Evolutionary conservation across 2,329 filamentous ascomycete genomes (phyloP), one percentile per base, ranked within the genome.

Genomic region (Coleophoma cylindrospora): DNA sequence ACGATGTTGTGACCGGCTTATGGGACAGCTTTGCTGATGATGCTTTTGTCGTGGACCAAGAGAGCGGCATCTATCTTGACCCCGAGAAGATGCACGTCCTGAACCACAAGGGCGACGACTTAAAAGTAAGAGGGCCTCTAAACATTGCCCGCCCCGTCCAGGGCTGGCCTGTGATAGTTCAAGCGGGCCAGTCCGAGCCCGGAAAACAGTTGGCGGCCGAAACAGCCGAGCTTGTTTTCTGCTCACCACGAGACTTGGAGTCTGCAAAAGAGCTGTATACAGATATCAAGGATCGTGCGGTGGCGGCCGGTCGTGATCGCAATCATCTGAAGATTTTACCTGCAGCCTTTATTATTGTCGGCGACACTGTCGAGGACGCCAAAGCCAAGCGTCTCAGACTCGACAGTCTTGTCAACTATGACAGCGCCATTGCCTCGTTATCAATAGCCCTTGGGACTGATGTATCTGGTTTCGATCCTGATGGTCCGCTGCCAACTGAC

Each of bases 1-100:
- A 82, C 64, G 70, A 77, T 54, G 81, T 84, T 34, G 75, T 81
- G 77, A 86, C 68, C 85, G 87, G 61, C 74, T 87, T 7, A 74
- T 83, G 63, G 77, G 86, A 59, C 80, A 80, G 1, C 84, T 81
- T 1, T 87, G 84, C 83, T 71, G 78, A 82, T 49, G 84, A 87
- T 59, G 84, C 84, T 0, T 81, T 88, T 2, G 70, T 80, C 32
- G 72, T 80, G 0, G 77, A 88, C 60, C 74, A 76, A 14, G 66
- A 78, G 52, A 74, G 69, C 4, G 80, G 81, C 0, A 66, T 85
- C 43, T 87, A 86, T 62, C 76, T 76, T 0, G 70, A 77, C 17
- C 76, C 77, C 2, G 63, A 69, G 3, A 72, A 80, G 0, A 79
- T 88, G 4, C 74, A 84, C 6, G 67, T 79, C 50, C 86, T 88